These are phyloP conservation scores for Ophiostoma pallidulum DNA, from an alignment of 2,329 filamentous ascomycete species.

Conservation along the genomic window DNA sequence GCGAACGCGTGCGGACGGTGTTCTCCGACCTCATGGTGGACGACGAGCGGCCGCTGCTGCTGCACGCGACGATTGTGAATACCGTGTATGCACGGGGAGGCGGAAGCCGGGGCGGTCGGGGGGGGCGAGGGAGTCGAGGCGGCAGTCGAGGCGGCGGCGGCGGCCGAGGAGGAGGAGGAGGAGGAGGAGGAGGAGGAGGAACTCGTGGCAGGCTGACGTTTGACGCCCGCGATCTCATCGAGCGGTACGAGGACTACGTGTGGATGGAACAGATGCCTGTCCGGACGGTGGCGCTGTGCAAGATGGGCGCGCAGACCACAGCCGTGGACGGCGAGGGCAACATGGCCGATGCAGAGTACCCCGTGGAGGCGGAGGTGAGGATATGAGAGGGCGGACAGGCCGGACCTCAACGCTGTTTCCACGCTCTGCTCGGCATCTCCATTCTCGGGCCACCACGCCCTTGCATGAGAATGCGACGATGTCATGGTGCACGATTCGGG, in stretches of 20 bases:
- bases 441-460: no score
- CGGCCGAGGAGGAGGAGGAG: slow-evolving; percentile 19
- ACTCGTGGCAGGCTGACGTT: slow-evolving; percentile 30
- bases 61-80: slow-evolving; percentile 83
- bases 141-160: slow-evolving; percentile 16
- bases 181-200: slow-evolving; percentile 17
- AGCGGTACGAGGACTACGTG: slow-evolving; percentile 51
- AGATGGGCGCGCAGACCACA: slow-evolving; percentile 65
- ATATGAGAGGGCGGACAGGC: slow-evolving; percentile 21
- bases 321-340: slow-evolving; percentile 40
- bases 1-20: slow-evolving; percentile 39
- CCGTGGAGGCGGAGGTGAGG: slow-evolving; percentile 41
- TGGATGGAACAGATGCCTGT: slow-evolving; percentile 63
- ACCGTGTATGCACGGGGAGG: slow-evolving; percentile 59
- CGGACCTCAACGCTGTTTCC: no score
- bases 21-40: slow-evolving; percentile 50
- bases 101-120: slow-evolving; percentile 9
- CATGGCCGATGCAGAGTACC: slow-evolving; percentile 44
- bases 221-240: slow-evolving; percentile 47
- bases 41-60: slow-evolving; percentile 54
- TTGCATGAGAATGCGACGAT: no score
- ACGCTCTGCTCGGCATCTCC: no score
- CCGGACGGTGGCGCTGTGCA: slow-evolving; percentile 68
- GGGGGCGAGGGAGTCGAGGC: slow-evolving; percentile 19
- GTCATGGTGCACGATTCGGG: no score